phyloP scores from a whole-genome alignment of 129 eudicot species.

The Arctium lappa region DNA sequence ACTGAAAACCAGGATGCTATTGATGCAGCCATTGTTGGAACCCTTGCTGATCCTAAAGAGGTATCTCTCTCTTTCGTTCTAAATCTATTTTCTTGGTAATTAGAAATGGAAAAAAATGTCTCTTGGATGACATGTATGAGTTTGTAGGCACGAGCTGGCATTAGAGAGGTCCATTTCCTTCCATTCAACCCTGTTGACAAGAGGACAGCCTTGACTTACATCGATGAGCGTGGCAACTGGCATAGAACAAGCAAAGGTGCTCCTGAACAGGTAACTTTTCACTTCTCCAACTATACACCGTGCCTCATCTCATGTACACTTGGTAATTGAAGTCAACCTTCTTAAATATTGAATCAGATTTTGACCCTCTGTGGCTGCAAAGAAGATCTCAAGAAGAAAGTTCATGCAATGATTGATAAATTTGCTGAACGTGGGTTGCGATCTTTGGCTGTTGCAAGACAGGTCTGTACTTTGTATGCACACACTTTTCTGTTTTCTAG shows the following conservation, averaged over 20 bases:
- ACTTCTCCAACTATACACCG: not conserved
- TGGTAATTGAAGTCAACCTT: conserved; percentile 10
- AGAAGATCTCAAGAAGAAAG: conserved; percentile 76
- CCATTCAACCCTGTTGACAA: conserved; percentile 93
- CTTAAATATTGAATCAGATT: conserved; percentile 41
- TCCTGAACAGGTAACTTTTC: conserved; percentile 67
- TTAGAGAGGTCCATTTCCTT: conserved; percentile 73
- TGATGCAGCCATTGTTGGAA: conserved; percentile 87
- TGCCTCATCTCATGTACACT: conserved; percentile 1
- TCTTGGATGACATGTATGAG: not conserved
- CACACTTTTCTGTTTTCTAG: not conserved
- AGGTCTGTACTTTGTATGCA: conserved; percentile 36
- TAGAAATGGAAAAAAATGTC: not conserved
- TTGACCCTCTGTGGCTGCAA: conserved; percentile 72
- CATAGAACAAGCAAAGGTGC: conserved; percentile 94
- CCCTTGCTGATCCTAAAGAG: conserved; percentile 90
- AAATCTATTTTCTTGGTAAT: not conserved
- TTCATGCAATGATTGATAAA: conserved; percentile 78
- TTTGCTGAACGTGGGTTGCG: conserved; percentile 89
- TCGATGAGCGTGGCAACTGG: conserved; percentile 74
- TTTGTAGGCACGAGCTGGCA: conserved; percentile 75
- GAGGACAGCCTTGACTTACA: conserved; percentile 90
- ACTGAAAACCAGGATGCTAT: conserved; percentile 86
- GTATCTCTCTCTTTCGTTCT: conserved; percentile 18
- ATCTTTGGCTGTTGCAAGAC: conserved; percentile 83